Percentiles rank a stretch among this genome's conserved stretches.
Conservation (phyloP, 805 yeast species). For the Starmerella cellae region DNA sequence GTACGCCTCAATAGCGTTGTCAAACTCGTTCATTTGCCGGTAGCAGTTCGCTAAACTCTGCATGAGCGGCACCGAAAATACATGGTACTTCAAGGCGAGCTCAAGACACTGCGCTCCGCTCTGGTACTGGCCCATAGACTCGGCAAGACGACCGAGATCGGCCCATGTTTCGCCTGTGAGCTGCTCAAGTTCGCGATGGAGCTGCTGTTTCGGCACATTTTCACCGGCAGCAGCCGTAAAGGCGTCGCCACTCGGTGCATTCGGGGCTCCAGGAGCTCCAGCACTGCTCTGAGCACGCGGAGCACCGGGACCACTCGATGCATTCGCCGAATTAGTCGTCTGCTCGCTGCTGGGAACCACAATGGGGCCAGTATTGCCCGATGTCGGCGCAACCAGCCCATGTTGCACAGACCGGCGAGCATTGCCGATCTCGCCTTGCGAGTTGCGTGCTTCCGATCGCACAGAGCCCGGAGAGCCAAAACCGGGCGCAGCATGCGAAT, state of each 20-base stretch:
- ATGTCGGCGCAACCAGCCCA: too few species aligned
- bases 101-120: slow-evolving; percentile 83
- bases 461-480: too few species aligned
- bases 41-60: slow-evolving; percentile 79
- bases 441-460: too few species aligned
- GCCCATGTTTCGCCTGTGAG: slow-evolving; percentile 56
- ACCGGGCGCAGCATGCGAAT: too few species aligned
- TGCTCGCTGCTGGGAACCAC: too few species aligned
- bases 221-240: too few species aligned
- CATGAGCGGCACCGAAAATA: slow-evolving; percentile 72
- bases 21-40: slow-evolving; percentile 77
- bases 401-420: too few species aligned
- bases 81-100: slow-evolving; percentile 71
- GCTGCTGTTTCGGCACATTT: neutral
- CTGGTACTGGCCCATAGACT: slow-evolving; percentile 74
- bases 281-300: neutral
- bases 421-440: too few species aligned
- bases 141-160: slow-evolving; percentile 81
- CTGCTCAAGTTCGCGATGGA: slow-evolving; percentile 20
- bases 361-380: too few species aligned
- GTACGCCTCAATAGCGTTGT: slow-evolving; percentile 87
- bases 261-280: neutral
- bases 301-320: neutral
- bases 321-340: too few species aligned
- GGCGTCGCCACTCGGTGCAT: too few species aligned